These are phyloP conservation scores for Marsdenia floribunda DNA, from an alignment of 257 asterid genomes.

Conservation along the genomic window DNA sequence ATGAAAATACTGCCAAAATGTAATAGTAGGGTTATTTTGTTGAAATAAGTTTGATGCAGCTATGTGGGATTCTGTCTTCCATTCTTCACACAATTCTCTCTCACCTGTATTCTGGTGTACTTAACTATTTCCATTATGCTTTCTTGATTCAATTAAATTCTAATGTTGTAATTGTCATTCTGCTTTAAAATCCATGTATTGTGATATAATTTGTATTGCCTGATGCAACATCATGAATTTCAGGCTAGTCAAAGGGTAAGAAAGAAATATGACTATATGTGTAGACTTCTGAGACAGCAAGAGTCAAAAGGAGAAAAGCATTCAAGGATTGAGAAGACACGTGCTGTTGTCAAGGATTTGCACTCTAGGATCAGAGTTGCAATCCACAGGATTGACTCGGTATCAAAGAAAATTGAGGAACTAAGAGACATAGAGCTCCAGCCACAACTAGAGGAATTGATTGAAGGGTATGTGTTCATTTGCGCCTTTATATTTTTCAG, in stretches of 20 bases:
- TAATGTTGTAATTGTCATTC: background rate
- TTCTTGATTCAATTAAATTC: background rate
- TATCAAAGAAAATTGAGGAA: constrained; percentile 84
- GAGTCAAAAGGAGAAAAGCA: constrained; percentile 60
- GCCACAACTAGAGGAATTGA: constrained; percentile 96
- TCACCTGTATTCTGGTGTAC: background rate
- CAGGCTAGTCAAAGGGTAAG: constrained; percentile 78
- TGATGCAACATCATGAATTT: constrained; percentile 12
- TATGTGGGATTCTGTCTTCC: background rate
- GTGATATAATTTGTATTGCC: background rate
- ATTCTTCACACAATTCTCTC: background rate
- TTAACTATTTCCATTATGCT: background rate
- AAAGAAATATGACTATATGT: constrained; percentile 62
- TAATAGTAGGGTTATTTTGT: background rate
- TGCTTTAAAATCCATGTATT: background rate
- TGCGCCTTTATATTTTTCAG: background rate
- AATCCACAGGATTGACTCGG: constrained; percentile 72
- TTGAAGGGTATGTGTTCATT: constrained; percentile 60
- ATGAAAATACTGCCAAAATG: background rate
- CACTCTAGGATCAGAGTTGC: constrained; percentile 89
- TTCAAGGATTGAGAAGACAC: constrained; percentile 59
- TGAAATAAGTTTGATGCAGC: background rate
- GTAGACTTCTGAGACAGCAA: constrained; percentile 70
- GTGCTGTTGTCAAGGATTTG: constrained; percentile 86
- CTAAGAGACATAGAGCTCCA: constrained; percentile 83